Evolutionary conservation across 163 green algal species (phyloP).

Genomic region (Scenedesmus sp.): DNA sequence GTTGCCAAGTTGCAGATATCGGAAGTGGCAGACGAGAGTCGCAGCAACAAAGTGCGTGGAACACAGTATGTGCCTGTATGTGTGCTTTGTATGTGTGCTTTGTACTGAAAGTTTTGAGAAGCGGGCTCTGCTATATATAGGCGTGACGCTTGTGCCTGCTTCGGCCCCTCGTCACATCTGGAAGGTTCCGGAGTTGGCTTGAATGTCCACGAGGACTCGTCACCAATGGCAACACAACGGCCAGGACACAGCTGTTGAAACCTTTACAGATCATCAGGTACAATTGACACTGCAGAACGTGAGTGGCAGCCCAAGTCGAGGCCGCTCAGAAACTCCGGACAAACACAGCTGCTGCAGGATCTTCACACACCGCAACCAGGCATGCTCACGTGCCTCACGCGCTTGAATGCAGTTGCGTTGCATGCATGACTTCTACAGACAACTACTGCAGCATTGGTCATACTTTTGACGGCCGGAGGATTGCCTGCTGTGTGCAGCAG

Average conservation of each 20-base stretch:
- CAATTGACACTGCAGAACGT: no score
- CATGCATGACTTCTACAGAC: not conserved
- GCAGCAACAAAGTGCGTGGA: not conserved
- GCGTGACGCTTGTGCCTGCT: not conserved
- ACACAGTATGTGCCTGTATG: not conserved
- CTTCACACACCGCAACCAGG: not conserved
- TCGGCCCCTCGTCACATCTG: not conserved
- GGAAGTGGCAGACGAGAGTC: not conserved
- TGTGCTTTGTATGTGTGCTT: not conserved
- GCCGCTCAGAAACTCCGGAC: not conserved
- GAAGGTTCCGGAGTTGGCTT: conserved; percentile 30
- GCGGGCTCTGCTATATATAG: not conserved
- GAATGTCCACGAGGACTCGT: not conserved
- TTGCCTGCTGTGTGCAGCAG: no score
- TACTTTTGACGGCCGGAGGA: no score
- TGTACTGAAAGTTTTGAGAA: not conserved
- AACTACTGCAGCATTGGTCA: no score
- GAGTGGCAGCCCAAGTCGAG: no score
- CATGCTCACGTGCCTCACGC: not conserved
- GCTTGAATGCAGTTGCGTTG: not conserved
- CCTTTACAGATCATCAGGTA: no score
- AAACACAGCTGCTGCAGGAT: not conserved
- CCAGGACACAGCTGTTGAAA: no score
- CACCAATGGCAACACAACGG: no score
- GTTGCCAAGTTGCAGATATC: not conserved